Conservation (phyloP, 768 basidiomycete genomes). For the Suillus discolor region DNA sequence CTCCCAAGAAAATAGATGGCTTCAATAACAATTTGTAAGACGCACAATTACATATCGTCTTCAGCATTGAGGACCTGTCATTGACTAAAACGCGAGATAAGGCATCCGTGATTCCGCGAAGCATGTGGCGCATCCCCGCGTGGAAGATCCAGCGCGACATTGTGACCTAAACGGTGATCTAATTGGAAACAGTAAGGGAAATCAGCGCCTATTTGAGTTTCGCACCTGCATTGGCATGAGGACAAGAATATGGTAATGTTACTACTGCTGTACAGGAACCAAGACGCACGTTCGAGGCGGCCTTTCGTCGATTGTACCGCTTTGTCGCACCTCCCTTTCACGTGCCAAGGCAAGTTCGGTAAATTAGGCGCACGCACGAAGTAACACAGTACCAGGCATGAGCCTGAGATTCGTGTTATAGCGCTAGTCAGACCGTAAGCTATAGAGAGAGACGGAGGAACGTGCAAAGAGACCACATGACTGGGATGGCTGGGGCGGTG, state of each 20-base stretch:
- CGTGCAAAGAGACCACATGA: neutral
- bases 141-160: neutral
- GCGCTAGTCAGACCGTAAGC: neutral
- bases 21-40: neutral
- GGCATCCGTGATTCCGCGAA: neutral
- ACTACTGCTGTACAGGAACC: neutral
- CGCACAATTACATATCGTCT: neutral
- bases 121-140: neutral
- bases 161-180: neutral
- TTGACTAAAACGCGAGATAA: neutral
- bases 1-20: neutral
- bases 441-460: neutral
- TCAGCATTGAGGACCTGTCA: neutral
- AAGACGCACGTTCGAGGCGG: conserved; percentile 3
- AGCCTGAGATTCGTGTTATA: neutral
- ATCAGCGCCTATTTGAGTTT: neutral
- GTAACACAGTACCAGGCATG: neutral
- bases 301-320: neutral
- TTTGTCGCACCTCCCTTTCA: neutral
- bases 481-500: neutral
- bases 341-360: neutral
- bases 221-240: neutral
- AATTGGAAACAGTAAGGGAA: neutral
- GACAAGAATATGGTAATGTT: neutral
- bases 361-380: neutral